Base-by-base conservation (phyloP, 306 rosid species). In the Prunus dulcis region DNA sequence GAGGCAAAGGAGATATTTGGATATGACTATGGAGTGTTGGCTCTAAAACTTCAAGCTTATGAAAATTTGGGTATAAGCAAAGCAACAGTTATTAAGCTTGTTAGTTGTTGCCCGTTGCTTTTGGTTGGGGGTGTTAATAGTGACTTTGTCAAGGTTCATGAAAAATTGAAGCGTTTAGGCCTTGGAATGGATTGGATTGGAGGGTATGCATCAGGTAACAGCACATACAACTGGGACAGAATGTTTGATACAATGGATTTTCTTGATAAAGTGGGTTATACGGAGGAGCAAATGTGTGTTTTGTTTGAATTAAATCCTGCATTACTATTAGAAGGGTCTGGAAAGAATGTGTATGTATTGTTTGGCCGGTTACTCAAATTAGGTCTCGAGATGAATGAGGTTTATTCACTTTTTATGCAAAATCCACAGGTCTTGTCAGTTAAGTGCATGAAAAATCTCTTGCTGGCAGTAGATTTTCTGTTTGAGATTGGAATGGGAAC, bases 21-120 rank as follows among this genome's bases (percentile, higher is more conserved):
- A 22, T 86, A 80, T 77, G 84, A 32, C 19, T 77, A 46, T 77
- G 91, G 87, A 4, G 66, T 84, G 22, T 69, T 93, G 87, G n/a
- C 25, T n/a, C 81, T 25, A 0, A 93, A 87, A 76, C 87, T 91
- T 32, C 67, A 13, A 82, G 88, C 77, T 67, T 93, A 79, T 53
- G 96, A 91, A 63, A 62, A 84, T 82, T 82, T 93, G 80, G 96
- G 97, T 45, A 73, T 93, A 79, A 85, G 93, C 67, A 89, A 38
- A 60, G 71, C 86, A 18, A 80, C 75, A 3, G 79, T 93, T 63
- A 73, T 84, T 43, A 88, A 89, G 81, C 87, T 93, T 23, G 84
- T 87, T 80, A 82, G 81, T 83, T 91, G 84, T 80, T 89, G 93
- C 73, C 93, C 97, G 9, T 72, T 72, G 45, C 89, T 93, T 78